A percentile compares a stretch with the other conserved stretches of the same genome.
These are phyloP conservation scores for Calonectria naviculata DNA, from an alignment of 2,329 filamentous ascomycete species.

Conservation along the genomic window DNA sequence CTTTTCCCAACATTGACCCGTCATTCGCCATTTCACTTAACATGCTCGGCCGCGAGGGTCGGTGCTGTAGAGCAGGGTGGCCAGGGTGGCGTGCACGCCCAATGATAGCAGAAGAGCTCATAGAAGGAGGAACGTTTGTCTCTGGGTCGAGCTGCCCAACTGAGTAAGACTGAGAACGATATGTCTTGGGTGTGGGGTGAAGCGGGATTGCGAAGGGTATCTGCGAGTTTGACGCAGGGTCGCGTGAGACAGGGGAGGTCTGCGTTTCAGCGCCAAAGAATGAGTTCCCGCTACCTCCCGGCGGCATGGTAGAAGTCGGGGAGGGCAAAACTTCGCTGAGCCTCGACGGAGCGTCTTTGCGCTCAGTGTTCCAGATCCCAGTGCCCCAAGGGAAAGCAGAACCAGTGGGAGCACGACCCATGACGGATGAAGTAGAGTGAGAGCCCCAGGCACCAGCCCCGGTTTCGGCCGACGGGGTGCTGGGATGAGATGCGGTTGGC, in stretches of 20 bases:
- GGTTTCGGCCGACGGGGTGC: conserved; percentile 78
- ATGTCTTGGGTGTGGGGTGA: conserved; percentile 91
- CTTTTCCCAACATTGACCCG: conserved; percentile 71
- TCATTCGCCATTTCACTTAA: conserved; percentile 78
- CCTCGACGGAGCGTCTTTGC: conserved; percentile 81
- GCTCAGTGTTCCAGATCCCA: conserved; percentile 84
- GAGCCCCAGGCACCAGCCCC: conserved; percentile 65
- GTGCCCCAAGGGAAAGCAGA: conserved; percentile 77
- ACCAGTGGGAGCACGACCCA: conserved; percentile 60
- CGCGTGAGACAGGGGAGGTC: conserved; percentile 62
- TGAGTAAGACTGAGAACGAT: conserved; percentile 96
- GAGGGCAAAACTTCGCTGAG: conserved; percentile 81
- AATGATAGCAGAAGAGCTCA: conserved; percentile 60
- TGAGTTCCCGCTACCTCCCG: conserved; percentile 52
- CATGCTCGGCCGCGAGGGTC: conserved; percentile 83
- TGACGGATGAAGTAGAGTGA: conserved; percentile 59
- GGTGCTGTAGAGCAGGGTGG: conserved; percentile 79
- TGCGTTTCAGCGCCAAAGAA: conserved; percentile 65
- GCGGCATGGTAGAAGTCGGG: conserved; percentile 72
- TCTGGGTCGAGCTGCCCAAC: conserved; percentile 89
- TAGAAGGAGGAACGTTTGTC: conserved; percentile 50
- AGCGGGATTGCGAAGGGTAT: conserved; percentile 90
- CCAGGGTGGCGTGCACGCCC: conserved; percentile 71
- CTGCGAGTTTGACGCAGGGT: conserved; percentile 68
- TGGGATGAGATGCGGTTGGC: conserved; percentile 82